These are phyloP conservation scores for Proliferodiscus dingleyae DNA, from an alignment of 2,329 filamentous ascomycete species.

Conservation along the genomic window DNA sequence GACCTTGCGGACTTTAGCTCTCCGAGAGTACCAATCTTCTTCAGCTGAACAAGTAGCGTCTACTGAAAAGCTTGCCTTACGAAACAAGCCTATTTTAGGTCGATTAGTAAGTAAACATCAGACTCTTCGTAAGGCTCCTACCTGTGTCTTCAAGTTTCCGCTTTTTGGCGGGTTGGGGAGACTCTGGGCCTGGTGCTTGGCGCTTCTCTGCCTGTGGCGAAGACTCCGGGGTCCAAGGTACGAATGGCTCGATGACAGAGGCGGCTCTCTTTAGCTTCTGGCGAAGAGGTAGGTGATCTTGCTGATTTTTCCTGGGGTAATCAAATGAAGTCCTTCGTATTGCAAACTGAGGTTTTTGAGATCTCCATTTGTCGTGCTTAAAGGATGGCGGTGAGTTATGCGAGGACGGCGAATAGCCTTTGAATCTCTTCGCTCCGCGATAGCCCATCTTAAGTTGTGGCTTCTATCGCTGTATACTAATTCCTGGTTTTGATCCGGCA, in stretches of 20 bases:
- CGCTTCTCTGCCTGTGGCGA: conserved; percentile 5
- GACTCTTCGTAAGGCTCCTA: background rate
- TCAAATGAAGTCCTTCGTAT: background rate
- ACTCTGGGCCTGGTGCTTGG: background rate
- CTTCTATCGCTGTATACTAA: too few relatives aligned
- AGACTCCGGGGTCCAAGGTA: conserved; percentile 3
- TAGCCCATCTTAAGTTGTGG: too few relatives aligned
- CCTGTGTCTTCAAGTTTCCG: conserved; percentile 4
- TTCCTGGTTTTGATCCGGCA: background rate
- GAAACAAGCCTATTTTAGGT: too few relatives aligned
- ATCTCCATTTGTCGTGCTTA: background rate
- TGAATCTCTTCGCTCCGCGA: too few relatives aligned
- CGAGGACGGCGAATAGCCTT: too few relatives aligned
- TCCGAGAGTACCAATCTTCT: too few relatives aligned
- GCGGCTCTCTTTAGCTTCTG: background rate
- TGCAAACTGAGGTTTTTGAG: background rate
- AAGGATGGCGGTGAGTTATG: too few relatives aligned
- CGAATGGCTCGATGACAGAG: background rate
- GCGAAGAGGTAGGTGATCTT: background rate
- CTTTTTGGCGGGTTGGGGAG: conserved; percentile 2
- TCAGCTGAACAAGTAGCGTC: too few relatives aligned
- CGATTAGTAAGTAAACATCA: background rate
- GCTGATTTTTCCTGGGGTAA: background rate
- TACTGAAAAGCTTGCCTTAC: too few relatives aligned
- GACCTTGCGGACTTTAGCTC: too few relatives aligned